phyloP scores from a whole-genome alignment of 1,139 yeast genomes.

The Candida albicans region DNA sequence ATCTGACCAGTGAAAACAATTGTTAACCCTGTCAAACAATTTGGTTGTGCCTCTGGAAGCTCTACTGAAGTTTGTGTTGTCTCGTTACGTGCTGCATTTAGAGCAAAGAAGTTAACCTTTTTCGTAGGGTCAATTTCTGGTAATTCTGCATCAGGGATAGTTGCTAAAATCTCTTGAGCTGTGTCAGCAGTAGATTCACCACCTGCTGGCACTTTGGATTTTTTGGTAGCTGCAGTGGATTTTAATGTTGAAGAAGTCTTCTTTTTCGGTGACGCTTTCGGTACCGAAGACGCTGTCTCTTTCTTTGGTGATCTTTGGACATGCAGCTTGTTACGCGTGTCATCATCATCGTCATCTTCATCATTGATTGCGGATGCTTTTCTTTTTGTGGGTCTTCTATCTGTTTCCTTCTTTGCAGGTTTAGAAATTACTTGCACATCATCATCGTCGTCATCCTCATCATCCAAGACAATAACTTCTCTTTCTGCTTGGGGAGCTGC shows the following conservation, averaged over 20 bases:
- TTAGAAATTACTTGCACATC: not conserved
- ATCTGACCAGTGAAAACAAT: constrained; percentile 92
- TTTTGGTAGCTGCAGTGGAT: constrained; percentile 4
- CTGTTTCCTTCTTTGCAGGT: not conserved
- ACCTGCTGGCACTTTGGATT: constrained; percentile 4
- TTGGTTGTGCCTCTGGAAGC: constrained; percentile 75
- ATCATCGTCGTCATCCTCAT: not conserved
- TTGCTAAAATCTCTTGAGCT: constrained; percentile 56
- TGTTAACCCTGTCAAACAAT: constrained; percentile 82
- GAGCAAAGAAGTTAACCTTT: constrained; percentile 53
- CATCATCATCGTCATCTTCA: not conserved
- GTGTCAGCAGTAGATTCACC: constrained; percentile 20
- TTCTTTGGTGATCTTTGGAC: constrained; percentile 4
- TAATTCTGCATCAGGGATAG: constrained; percentile 68
- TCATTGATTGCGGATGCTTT: not conserved
- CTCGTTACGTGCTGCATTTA: constrained; percentile 23
- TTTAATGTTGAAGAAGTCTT: constrained; percentile 4
- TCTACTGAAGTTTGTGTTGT: constrained; percentile 35
- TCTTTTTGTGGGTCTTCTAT: not conserved
- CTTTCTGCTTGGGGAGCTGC: not conserved
- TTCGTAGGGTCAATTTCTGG: constrained; percentile 52
- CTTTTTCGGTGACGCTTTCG: constrained; percentile 10
- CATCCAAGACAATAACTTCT: not conserved
- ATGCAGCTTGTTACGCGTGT: constrained; percentile 1
- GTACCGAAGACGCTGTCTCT: not conserved